Percentiles rank a stretch among this genome's conserved stretches.
phyloP scores from a whole-genome alignment of 169 alveolate species.

The Perkinsus chesapeaki region DNA sequence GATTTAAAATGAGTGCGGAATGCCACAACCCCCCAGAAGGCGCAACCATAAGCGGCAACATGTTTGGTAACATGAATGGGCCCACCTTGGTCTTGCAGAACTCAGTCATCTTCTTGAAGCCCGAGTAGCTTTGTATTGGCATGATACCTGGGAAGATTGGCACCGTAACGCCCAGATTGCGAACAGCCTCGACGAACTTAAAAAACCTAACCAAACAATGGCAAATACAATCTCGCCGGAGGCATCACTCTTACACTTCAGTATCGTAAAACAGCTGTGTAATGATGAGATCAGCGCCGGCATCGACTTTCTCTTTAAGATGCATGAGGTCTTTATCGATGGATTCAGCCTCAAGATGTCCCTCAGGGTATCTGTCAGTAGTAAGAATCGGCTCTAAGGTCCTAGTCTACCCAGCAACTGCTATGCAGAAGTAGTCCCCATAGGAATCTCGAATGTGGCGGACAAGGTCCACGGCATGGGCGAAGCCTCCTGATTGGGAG shows the following conservation, averaged over 20 bases:
- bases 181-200: neutral
- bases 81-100: slow-evolving; percentile 48
- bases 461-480: slow-evolving; percentile 51
- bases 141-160: slow-evolving; percentile 53
- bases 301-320: slow-evolving; percentile 54
- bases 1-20: slow-evolving; percentile 9
- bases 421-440: slow-evolving; percentile 60
- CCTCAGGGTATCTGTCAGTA: slow-evolving; percentile 55
- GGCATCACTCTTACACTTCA: slow-evolving; percentile 26
- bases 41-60: neutral
- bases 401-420: slow-evolving; percentile 46
- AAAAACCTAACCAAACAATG: neutral
- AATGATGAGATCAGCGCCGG: slow-evolving; percentile 59
- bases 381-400: neutral
- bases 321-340: slow-evolving; percentile 38
- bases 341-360: slow-evolving; percentile 42
- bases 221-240: slow-evolving; percentile 20
- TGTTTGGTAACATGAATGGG: no score
- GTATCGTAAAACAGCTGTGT: slow-evolving; percentile 56
- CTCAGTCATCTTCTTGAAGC: slow-evolving; percentile 42
- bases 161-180: slow-evolving; percentile 18
- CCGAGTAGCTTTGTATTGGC: slow-evolving; percentile 53
- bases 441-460: slow-evolving; percentile 38
- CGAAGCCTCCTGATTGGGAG: slow-evolving; percentile 38
- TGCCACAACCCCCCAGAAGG: slow-evolving; percentile 14